These are phyloP conservation scores for Fusarium sp. DNA, from an alignment of 2,329 filamentous ascomycete species.

Conservation along the genomic window DNA sequence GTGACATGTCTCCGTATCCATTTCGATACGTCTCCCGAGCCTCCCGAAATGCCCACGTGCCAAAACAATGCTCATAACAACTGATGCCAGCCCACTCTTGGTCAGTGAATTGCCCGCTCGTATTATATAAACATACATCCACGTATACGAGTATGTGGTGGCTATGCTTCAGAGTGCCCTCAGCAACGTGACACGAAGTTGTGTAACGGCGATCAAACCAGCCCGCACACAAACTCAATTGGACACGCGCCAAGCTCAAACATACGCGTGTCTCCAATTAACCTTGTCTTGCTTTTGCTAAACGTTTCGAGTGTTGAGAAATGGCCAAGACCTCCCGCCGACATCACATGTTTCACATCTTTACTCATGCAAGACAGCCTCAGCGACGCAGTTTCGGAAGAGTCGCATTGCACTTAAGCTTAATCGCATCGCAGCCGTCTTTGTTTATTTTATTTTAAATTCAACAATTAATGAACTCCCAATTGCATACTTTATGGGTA, in stretches of 20 bases:
- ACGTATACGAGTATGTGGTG: background rate
- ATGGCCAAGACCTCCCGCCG: constrained; percentile 14
- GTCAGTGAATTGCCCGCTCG: no score
- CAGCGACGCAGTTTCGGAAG: no score
- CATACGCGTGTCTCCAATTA: constrained; percentile 23
- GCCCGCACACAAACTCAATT: constrained; percentile 8
- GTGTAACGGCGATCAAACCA: background rate
- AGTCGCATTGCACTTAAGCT: no score
- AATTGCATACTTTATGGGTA: no score
- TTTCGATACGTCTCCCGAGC: constrained; percentile 5
- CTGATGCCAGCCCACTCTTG: background rate
- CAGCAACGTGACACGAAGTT: constrained; percentile 1
- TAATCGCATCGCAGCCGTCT: no score
- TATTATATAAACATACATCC: background rate
- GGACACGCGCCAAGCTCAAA: constrained; percentile 14
- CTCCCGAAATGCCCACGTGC: constrained; percentile 10
- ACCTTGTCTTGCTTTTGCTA: constrained; percentile 22
- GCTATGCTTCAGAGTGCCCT: background rate
- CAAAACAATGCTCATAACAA: background rate
- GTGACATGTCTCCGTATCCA: constrained; percentile 5
- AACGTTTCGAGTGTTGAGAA: constrained; percentile 18
- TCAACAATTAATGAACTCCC: no score
- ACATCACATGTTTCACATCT: constrained; percentile 24
- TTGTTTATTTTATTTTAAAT: no score
- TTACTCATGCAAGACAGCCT: background rate